These are phyloP conservation scores for Exophiala viscosa DNA, from an alignment of 2,329 filamentous ascomycete species.

Conservation along the genomic window DNA sequence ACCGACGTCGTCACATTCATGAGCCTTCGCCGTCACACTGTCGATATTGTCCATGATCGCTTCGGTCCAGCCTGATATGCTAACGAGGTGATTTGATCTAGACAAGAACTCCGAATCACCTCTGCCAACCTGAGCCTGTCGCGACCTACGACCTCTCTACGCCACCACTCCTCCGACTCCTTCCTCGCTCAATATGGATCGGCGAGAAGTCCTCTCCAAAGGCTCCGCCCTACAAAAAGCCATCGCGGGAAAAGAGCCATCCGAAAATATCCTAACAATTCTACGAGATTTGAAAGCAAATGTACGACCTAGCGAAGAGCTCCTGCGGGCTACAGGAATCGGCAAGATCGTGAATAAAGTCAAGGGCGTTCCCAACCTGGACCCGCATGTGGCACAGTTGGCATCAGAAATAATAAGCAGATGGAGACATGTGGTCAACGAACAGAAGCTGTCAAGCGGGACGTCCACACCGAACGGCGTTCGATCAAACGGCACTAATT, in stretches of 20 bases:
- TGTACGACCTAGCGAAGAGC: constrained; percentile 79
- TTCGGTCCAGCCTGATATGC: background rate
- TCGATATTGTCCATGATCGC: no score
- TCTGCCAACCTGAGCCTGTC: background rate
- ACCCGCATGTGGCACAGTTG: constrained; percentile 62
- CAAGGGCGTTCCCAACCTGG: constrained; percentile 70
- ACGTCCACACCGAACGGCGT: constrained; percentile 33
- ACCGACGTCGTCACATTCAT: no score
- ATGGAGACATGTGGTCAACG: constrained; percentile 77
- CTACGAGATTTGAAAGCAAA: constrained; percentile 76
- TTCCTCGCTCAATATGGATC: constrained; percentile 61
- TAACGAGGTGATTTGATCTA: background rate
- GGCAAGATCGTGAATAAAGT: constrained; percentile 85
- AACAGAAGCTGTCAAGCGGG: constrained; percentile 34
- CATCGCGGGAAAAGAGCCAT: constrained; percentile 67
- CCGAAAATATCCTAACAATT: constrained; percentile 67
- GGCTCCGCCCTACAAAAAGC: constrained; percentile 79
- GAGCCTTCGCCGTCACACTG: no score
- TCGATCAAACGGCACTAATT: constrained; percentile 51
- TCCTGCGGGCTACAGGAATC: constrained; percentile 85
- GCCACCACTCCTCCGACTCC: background rate
- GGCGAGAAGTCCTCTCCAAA: constrained; percentile 73
- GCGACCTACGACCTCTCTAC: background rate
- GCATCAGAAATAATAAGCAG: constrained; percentile 81
- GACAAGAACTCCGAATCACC: background rate